These are phyloP conservation scores for Cutaneotrichosporon cyanovorans DNA, from an alignment of 1,284 basidiomycete species.

Conservation along the genomic window DNA sequence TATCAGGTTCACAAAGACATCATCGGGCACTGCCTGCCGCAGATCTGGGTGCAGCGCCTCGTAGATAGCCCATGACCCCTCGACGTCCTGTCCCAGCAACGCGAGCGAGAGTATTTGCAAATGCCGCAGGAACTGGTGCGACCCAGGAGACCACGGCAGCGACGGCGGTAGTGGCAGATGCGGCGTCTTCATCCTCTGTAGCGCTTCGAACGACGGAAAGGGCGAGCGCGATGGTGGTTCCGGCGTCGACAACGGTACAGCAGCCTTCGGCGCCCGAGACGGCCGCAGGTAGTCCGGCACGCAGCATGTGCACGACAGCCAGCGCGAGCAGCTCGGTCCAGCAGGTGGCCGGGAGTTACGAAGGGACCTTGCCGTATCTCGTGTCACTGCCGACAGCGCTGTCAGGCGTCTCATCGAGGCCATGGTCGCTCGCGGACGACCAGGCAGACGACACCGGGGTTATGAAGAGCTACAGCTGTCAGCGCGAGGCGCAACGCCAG, in stretches of 20 bases:
- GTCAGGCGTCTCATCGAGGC: constrained; percentile 1
- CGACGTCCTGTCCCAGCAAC: constrained; percentile 16
- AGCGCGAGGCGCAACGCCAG: no score
- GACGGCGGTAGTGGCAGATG: constrained; percentile 36
- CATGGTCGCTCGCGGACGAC: no score
- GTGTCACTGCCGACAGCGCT: no score
- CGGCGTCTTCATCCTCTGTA: constrained; percentile 19
- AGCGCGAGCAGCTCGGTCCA: constrained; percentile 36
- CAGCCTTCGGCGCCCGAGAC: no score
- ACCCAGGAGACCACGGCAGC: constrained; percentile 39
- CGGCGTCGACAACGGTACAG: no score
- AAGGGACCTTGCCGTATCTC: neutral
- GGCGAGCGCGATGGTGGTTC: neutral
- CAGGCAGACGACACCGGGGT: no score
- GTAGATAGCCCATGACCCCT: constrained; percentile 34
- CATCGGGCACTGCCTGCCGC: constrained; percentile 31
- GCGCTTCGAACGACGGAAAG: constrained; percentile 9
- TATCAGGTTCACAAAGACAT: constrained; percentile 25
- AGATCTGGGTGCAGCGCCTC: constrained; percentile 27
- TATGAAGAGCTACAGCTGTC: no score
- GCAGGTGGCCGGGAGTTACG: constrained; percentile 11
- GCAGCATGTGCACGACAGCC: constrained; percentile 34
- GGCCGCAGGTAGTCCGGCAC: neutral
- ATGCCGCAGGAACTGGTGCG: constrained; percentile 36
- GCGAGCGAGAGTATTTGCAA: constrained; percentile 31